Base-by-base conservation (phyloP, 805 yeast genomes). In the Yarrowia sp. region DNA sequence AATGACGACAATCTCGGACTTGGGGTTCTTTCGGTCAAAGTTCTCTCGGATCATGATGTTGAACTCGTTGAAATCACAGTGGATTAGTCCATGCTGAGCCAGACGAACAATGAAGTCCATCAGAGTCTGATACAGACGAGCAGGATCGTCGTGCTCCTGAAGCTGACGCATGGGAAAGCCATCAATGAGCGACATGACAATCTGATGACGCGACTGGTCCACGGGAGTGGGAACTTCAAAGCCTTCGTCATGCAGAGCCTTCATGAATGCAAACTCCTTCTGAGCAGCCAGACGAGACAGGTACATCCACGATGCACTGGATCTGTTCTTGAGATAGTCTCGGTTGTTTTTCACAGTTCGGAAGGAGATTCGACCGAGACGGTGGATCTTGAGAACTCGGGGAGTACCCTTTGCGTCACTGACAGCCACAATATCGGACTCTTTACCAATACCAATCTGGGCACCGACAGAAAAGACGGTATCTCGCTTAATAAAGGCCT, bases 1-100 rank as follows among this genome's bases (percentile, higher is more conserved):
- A 74, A 95, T 94, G 36, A 95, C 97, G 22, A 93, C 89, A 74
- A 92, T 91, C 63, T 91, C 95, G 52, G 80, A 79, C 68, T 87
- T 91, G 8, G 82, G 81, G 48, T 73, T 74, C 8, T 45, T 59
- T 45, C 65, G 32, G 41, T 77, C 77, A 43, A 76, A 75, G 49
- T 77, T 72, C 71, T 89, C 89, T 49, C 90, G 82, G 40, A 92
- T 87, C 85, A 95, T 91, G 73, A 95, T 92, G 78, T 95, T 95
- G 79, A 95, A 95, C 80, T 95, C 99, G 78, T 95, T 95, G 81
- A 88, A 95, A 81, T 95, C 99, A 83, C 99, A 94, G 79, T 95
- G 99, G 67, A 95, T 92, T 69, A 95, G 82, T 1, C 99, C 99
- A 73, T 89, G 86, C 74, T 90, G 88, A 7, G 90, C 99, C 67